Conservation (phyloP, 2,329 filamentous ascomycete species). For the Penicillium thymicola region DNA sequence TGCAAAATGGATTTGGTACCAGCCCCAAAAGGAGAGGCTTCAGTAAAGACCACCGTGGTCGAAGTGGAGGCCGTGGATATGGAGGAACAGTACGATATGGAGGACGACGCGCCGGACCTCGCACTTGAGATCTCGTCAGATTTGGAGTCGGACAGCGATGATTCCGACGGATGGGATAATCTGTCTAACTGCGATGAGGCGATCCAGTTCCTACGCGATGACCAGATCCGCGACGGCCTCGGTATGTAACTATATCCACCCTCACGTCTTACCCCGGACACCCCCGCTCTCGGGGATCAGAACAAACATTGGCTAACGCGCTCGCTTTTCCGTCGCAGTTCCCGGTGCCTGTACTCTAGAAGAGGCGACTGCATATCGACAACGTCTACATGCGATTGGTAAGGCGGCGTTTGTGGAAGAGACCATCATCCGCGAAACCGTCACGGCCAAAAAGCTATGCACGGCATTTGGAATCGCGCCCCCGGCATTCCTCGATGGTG, state of each 20-base stretch:
- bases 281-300: slow-evolving; percentile 21
- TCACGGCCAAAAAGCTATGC: slow-evolving; percentile 78
- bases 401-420: slow-evolving; percentile 71
- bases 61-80: slow-evolving; percentile 37
- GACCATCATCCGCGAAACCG: slow-evolving; percentile 64
- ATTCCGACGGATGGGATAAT: slow-evolving; percentile 55
- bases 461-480: slow-evolving; percentile 79
- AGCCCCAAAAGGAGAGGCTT: slow-evolving; percentile 33
- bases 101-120: slow-evolving; percentile 25
- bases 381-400: slow-evolving; percentile 71
- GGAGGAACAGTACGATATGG: slow-evolving; percentile 13
- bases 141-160: slow-evolving; percentile 36
- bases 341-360: slow-evolving; percentile 61
- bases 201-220: slow-evolving; percentile 57
- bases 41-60: slow-evolving; percentile 36
- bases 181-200: slow-evolving; percentile 63
- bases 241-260: slow-evolving; percentile 42
- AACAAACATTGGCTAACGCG: slow-evolving; percentile 14
- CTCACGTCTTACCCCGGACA: slow-evolving; percentile 16
- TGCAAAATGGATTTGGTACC: slow-evolving; percentile 41
- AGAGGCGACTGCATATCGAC: slow-evolving; percentile 66
- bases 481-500: slow-evolving; percentile 69
- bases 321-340: slow-evolving; percentile 23
- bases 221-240: slow-evolving; percentile 45
- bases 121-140: slow-evolving; percentile 35